Base-by-base conservation (phyloP, 73 alveolate genomes). In the Breviolum minutum region DNA sequence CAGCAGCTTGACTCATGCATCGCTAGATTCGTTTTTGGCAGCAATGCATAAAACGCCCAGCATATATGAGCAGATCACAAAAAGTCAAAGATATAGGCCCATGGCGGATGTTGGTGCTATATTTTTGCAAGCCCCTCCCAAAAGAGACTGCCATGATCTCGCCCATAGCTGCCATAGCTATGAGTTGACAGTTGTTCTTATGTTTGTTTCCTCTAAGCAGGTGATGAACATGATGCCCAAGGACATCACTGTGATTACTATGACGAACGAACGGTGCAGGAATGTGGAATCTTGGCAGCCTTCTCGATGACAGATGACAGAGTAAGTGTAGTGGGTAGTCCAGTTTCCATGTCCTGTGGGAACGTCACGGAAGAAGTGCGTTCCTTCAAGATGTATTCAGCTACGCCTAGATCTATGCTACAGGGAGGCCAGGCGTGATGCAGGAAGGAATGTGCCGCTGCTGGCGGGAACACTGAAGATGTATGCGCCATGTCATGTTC, bases 241-340 rank as follows among this genome's bases (percentile, higher is more conserved):
- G 98, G 98, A 27, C 98, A 92, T 64, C 98, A 92, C 73, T 92
- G 98, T n/a, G 98, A 92, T 27, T 92, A 92, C 80, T 92, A 92
- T 64, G 98, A 76, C n/a, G 98, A 92, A 84, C 91, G 98, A 40
- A 92, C 98, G 7, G 98, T 64, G 74, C 90, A 63, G 48, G 98
- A 92, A 76, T 92, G 98, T 27, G 98, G 98, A 76, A 74, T 68
- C 91, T 73, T 26, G 91, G 12, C 73, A 40, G 54, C 54, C 54
- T 40, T 40, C 54, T 40, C 54, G 54, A 3, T 40, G 54, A 40
- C 54, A 40, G 54, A 40, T 0, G 0, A 40, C 3, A 40, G 27
- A 0, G 54, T 66, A 13, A 81, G 85, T n/a, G 60, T 14, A n/a
- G 48, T 74, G 54, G 87, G 32, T n/a, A 79, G 64, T 40, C 3